Conservation (phyloP, 768 basidiomycete genomes). For the Amanita phalloides region DNA sequence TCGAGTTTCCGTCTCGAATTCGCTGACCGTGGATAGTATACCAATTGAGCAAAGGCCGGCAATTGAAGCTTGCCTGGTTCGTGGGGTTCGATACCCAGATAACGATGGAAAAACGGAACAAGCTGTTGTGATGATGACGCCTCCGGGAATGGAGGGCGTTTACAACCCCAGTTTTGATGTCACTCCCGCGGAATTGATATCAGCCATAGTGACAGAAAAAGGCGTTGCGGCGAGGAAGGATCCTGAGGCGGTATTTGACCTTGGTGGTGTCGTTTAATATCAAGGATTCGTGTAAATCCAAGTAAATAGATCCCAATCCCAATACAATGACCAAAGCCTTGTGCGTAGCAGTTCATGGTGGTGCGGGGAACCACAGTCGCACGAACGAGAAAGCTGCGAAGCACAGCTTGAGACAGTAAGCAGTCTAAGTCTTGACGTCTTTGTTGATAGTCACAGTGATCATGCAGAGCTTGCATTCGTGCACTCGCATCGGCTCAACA, state of each 20-base stretch:
- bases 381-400: conserved; percentile 42
- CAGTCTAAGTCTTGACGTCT: neutral
- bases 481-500: conserved; percentile 19
- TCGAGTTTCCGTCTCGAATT: neutral
- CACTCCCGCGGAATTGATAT: conserved; percentile 87
- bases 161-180: conserved; percentile 98
- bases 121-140: conserved; percentile 79
- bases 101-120: conserved; percentile 43
- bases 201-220: conserved; percentile 92
- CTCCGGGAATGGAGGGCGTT: conserved; percentile 46
- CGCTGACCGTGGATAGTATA: conserved; percentile 32
- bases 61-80: conserved; percentile 80
- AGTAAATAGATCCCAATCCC: neutral
- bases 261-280: conserved; percentile 41
- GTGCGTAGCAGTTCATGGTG: conserved; percentile 64
- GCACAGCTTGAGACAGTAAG: conserved; percentile 43
- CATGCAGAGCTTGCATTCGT: conserved; percentile 39
- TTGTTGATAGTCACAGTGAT: neutral
- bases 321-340: conserved; percentile 11
- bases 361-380: conserved; percentile 57
- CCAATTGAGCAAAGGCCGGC: conserved; percentile 90
- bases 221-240: conserved; percentile 73
- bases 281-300: neutral
- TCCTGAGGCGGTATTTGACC: conserved; percentile 50
- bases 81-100: conserved; percentile 63